Evolutionary conservation across 2,329 filamentous ascomycete species (phyloP).

Genomic region (Cladobotryum protrusum): DNA sequence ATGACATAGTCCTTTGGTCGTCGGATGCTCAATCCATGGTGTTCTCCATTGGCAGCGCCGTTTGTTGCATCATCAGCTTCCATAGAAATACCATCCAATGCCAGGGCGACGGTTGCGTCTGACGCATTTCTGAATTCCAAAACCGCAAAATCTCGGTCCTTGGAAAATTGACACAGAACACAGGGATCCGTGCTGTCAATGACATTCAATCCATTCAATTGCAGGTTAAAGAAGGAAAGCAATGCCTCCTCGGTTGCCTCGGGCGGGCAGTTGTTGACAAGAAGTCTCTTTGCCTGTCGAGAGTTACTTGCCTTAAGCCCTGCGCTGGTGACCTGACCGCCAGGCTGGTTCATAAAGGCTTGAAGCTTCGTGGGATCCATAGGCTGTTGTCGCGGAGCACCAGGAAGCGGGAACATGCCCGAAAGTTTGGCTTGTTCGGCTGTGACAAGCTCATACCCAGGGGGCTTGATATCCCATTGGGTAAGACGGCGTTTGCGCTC

Average conservation of each 20-base stretch:
- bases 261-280: slow-evolving; percentile 75
- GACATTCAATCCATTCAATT: slow-evolving; percentile 94
- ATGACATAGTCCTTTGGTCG: slow-evolving; percentile 97
- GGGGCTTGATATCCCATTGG: slow-evolving; percentile 99
- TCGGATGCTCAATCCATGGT: slow-evolving; percentile 64
- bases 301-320: slow-evolving; percentile 88
- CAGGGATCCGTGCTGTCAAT: slow-evolving; percentile 80
- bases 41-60: slow-evolving; percentile 47
- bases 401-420: slow-evolving; percentile 96
- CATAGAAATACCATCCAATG: slow-evolving; percentile 86
- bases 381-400: slow-evolving; percentile 86
- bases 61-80: slow-evolving; percentile 58
- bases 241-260: slow-evolving; percentile 70
- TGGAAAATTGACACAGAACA: slow-evolving; percentile 72
- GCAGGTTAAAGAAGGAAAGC: slow-evolving; percentile 85
- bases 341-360: slow-evolving; percentile 89
- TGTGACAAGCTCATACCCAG: slow-evolving; percentile 95
- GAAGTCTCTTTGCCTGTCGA: slow-evolving; percentile 85
- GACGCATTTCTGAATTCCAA: slow-evolving; percentile 83
- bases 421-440: slow-evolving; percentile 98
- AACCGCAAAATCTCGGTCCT: slow-evolving; percentile 74
- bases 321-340: slow-evolving; percentile 63
- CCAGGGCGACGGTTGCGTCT: slow-evolving; percentile 86
- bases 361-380: slow-evolving; percentile 93
- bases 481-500: slow-evolving; percentile 88